Conservation (phyloP, 805 yeast genomes). For the Schwanniomyces occidentalis region DNA sequence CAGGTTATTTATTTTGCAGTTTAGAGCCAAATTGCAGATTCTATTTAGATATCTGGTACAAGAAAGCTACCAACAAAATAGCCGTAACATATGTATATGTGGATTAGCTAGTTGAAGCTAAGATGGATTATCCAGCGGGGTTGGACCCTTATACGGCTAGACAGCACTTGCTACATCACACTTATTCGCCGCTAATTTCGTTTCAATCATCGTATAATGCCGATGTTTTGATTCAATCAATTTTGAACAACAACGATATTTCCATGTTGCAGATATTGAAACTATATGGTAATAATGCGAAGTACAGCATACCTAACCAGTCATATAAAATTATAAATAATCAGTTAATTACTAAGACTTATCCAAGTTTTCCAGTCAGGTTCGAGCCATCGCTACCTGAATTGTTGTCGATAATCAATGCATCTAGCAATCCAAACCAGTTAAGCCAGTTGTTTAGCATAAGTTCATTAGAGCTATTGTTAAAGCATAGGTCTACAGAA, state of each 20-base stretch:
- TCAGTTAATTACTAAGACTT: conserved; percentile 48
- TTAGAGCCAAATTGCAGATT: too few species aligned
- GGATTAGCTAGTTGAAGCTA: too few species aligned
- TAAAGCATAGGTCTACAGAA: conserved; percentile 15
- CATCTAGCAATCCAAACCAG: conserved; percentile 11
- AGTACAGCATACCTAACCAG: conserved; percentile 40
- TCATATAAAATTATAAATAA: conserved; percentile 51
- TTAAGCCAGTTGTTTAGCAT: conserved; percentile 36
- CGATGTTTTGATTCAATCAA: conserved; percentile 41
- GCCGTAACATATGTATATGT: too few species aligned
- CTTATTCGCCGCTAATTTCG: conserved; percentile 55
- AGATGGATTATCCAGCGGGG: conserved; percentile 30
- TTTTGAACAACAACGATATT: conserved; percentile 34
- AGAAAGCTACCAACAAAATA: too few species aligned
- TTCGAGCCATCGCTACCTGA: conserved; percentile 49
- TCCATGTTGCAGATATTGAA: conserved; percentile 49
- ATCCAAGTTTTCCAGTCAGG: conserved; percentile 57
- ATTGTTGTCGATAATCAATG: conserved; percentile 29
- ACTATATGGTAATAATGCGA: conserved; percentile 57
- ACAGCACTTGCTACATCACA: conserved; percentile 44
- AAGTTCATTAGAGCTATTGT: conserved; percentile 33
- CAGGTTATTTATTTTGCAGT: too few species aligned
- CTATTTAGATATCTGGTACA: too few species aligned
- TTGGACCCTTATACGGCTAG: conserved; percentile 40
- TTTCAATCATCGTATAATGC: conserved; percentile 49